These are phyloP conservation scores for Penicillium egyptiacum DNA, from an alignment of 495 filamentous ascomycete genomes.

Conservation along the genomic window DNA sequence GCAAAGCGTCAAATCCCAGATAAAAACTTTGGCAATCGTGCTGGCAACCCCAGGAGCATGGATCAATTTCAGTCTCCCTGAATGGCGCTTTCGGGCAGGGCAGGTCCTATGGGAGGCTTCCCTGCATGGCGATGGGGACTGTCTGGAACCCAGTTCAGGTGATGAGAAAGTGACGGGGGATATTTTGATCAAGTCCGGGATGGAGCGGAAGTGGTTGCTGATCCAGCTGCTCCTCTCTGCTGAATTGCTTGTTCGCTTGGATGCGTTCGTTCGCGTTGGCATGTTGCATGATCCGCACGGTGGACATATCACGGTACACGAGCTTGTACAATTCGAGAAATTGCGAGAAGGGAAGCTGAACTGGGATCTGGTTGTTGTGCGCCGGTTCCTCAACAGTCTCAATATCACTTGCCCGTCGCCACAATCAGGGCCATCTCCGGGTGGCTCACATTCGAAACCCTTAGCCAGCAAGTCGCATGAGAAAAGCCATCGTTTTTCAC, in stretches of 20 bases:
- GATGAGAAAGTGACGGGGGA: conserved; percentile 35
- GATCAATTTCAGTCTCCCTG: conserved; percentile 75
- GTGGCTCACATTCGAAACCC: neutral
- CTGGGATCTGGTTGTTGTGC: conserved; percentile 77
- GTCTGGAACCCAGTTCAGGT: conserved; percentile 41
- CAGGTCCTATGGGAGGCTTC: conserved; percentile 72
- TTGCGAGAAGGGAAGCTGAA: conserved; percentile 66
- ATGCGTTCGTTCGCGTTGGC: conserved; percentile 59
- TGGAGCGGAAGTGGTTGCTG: conserved; percentile 72
- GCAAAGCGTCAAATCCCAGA: conserved; percentile 51
- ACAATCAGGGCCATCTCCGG: conserved; percentile 4
- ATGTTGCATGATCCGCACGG: conserved; percentile 51
- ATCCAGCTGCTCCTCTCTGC: conserved; percentile 76
- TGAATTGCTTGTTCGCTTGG: conserved; percentile 73
- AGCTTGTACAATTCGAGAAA: conserved; percentile 63
- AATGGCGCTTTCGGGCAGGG: conserved; percentile 78
- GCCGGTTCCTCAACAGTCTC: conserved; percentile 76
- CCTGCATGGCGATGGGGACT: conserved; percentile 53
- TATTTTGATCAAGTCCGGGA: conserved; percentile 37
- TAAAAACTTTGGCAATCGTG: conserved; percentile 48
- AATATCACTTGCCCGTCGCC: conserved; percentile 32
- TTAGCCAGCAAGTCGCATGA: conserved; percentile 28
- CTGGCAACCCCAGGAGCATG: conserved; percentile 56
- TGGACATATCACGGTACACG: conserved; percentile 53
- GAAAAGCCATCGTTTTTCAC: conserved; percentile 26